phyloP scores from a whole-genome alignment of 1,284 basidiomycete species.

The Sporisorium sorghi region DNA sequence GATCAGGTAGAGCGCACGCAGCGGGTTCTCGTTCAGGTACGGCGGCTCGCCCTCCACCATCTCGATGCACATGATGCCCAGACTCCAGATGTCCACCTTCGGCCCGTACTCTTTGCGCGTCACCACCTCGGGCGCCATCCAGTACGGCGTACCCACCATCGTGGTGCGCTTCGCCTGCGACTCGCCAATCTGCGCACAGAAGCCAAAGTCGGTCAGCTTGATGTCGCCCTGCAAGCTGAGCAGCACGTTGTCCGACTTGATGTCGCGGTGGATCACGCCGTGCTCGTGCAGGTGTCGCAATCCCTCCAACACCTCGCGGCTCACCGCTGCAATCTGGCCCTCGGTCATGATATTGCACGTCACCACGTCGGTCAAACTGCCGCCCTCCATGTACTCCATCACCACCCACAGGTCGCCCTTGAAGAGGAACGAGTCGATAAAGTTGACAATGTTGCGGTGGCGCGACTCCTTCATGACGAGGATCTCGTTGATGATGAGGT shows the following conservation, averaged over 20 bases:
- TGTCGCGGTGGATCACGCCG: conserved; percentile 95
- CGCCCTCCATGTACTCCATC: conserved; percentile 99
- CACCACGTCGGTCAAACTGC: conserved; percentile 89
- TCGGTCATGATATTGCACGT: conserved; percentile 95
- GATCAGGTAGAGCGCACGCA: conserved; percentile 94
- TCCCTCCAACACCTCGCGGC: conserved; percentile 88
- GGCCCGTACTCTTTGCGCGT: conserved; percentile 98
- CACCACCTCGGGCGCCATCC: conserved; percentile 99
- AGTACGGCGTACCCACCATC: conserved; percentile 99
- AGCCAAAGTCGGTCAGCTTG: conserved; percentile 98
- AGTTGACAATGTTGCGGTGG: conserved; percentile 99
- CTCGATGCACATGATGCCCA: conserved; percentile 99
- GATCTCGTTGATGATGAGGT: conserved; percentile 99
- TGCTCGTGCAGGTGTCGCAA: conserved; percentile 91
- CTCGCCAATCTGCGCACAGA: conserved; percentile 96
- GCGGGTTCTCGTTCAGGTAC: conserved; percentile 94
- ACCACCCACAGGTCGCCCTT: conserved; percentile 99
- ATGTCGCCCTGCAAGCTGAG: conserved; percentile 93
- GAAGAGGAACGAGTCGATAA: conserved; percentile 96
- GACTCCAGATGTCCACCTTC: conserved; percentile 97
- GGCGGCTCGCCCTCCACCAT: conserved; percentile 99
- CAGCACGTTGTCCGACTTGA: conserved; percentile 97
- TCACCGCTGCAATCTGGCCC: conserved; percentile 92
- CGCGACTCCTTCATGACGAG: conserved; percentile 96
- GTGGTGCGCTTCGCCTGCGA: conserved; percentile 92